Conservation (phyloP, 2,329 filamentous ascomycete species). For the Hypoxylon sp. region DNA sequence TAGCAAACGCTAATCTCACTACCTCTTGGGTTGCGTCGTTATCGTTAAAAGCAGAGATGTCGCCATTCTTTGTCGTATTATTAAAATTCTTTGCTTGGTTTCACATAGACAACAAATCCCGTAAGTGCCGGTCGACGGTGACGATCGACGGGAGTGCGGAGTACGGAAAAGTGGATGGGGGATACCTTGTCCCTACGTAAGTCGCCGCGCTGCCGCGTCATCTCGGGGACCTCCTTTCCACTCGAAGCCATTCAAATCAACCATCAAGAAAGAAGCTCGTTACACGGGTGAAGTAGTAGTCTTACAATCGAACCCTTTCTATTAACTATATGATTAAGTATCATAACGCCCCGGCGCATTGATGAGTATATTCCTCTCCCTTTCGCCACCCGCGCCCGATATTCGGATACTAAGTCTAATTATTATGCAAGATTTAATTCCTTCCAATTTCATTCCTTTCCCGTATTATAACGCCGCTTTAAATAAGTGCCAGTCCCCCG, state of each 20-base stretch:
- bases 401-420: conserved; percentile 38
- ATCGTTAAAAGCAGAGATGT: not conserved
- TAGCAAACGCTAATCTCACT: conserved; percentile 28
- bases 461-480: conserved; percentile 34
- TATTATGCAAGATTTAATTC: conserved; percentile 28
- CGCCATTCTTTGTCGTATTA: not conserved
- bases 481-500: conserved; percentile 30
- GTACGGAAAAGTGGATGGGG: conserved; percentile 21
- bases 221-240: conserved; percentile 6
- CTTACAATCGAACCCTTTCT: conserved; percentile 10
- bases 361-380: conserved; percentile 7
- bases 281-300: not conserved
- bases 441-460: conserved; percentile 10
- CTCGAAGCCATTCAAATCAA: conserved; percentile 6
- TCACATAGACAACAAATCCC: not conserved
- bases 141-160: conserved; percentile 29
- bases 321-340: conserved; percentile 23
- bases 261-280: not conserved
- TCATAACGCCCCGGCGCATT: conserved; percentile 13
- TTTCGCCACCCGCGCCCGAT: conserved; percentile 17
- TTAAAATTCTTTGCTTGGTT: not conserved
- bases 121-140: conserved; percentile 15
- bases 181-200: conserved; percentile 19
- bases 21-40: conserved; percentile 3
- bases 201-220: conserved; percentile 12